Conservation (phyloP, 2,329 filamentous ascomycete genomes). For the Paecilomyces dactylethromorphus region DNA sequence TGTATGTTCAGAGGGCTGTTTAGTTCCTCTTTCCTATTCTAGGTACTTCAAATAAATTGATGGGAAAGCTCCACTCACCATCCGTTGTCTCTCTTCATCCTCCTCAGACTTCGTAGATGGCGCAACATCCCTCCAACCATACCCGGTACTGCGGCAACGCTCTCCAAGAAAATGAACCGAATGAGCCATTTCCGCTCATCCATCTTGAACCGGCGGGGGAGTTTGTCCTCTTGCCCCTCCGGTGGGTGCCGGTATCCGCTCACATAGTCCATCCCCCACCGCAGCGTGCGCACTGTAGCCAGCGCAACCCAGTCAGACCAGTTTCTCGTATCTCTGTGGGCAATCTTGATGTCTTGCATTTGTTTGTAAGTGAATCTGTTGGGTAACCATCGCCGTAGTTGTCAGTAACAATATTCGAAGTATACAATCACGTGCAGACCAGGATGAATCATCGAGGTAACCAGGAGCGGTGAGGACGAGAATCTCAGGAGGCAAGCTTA, state of each 20-base stretch:
- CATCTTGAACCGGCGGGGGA: constrained; percentile 60
- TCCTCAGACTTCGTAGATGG: constrained; percentile 75
- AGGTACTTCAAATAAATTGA: not conserved
- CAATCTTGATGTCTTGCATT: constrained; percentile 67
- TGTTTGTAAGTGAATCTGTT: constrained; percentile 66
- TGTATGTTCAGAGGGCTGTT: constrained; percentile 13
- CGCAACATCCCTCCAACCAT: constrained; percentile 96
- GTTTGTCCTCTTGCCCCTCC: constrained; percentile 30
- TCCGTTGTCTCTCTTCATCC: constrained; percentile 87
- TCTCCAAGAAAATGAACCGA: constrained; percentile 88
- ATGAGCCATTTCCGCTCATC: constrained; percentile 85
- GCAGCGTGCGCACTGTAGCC: constrained; percentile 64
- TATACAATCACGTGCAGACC: not conserved
- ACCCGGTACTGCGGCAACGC: constrained; percentile 87
- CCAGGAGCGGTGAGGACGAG: not conserved
- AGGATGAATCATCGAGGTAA: not conserved
- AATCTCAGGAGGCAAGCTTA: constrained; percentile 16
- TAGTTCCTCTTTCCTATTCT: not conserved
- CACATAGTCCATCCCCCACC: constrained; percentile 73
- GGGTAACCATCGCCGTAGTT: constrained; percentile 9
- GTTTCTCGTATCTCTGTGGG: constrained; percentile 67
- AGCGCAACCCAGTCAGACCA: constrained; percentile 75
- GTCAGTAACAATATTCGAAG: not conserved
- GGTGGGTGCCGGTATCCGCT: constrained; percentile 74
- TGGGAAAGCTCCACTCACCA: constrained; percentile 45